These are phyloP conservation scores for Lentinus tigrinus DNA, from an alignment of 768 basidiomycete species.

Conservation along the genomic window DNA sequence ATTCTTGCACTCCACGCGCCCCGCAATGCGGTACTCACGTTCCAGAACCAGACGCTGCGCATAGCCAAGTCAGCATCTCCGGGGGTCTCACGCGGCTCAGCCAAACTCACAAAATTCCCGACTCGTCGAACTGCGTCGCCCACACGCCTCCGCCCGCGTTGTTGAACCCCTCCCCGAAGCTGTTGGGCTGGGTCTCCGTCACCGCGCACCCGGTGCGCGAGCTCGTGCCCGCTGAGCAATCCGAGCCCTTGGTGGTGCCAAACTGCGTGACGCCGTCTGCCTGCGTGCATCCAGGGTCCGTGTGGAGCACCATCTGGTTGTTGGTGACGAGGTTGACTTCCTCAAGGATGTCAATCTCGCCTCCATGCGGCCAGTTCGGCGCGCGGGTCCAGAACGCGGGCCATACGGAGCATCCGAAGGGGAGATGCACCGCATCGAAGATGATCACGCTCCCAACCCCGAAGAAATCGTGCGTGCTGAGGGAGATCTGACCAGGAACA, in stretches of 20 bases:
- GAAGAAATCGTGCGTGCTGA: conserved; percentile 42
- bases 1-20: background rate
- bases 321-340: conserved; percentile 46
- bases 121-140: conserved; percentile 63
- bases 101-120: conserved; percentile 43
- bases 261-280: conserved; percentile 31
- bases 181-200: conserved; percentile 34
- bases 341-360: conserved; percentile 45
- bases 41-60: conserved; percentile 50
- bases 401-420: conserved; percentile 56
- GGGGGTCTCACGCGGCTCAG: background rate
- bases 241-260: conserved; percentile 27
- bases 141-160: conserved; percentile 57
- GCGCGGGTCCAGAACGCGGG: conserved; percentile 31
- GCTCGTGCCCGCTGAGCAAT: conserved; percentile 31
- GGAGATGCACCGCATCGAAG: conserved; percentile 46
- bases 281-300: conserved; percentile 35
- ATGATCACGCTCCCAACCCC: conserved; percentile 44
- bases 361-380: conserved; percentile 37
- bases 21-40: conserved; percentile 25
- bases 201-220: conserved; percentile 18
- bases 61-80: background rate
- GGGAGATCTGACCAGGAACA: background rate
- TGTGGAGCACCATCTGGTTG: conserved; percentile 62
- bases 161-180: conserved; percentile 42